Percentiles rank a stretch among this genome's conserved stretches.
These are phyloP conservation scores for Huntiella savannae DNA, from an alignment of 2,329 filamentous ascomycete species.

Conservation along the genomic window DNA sequence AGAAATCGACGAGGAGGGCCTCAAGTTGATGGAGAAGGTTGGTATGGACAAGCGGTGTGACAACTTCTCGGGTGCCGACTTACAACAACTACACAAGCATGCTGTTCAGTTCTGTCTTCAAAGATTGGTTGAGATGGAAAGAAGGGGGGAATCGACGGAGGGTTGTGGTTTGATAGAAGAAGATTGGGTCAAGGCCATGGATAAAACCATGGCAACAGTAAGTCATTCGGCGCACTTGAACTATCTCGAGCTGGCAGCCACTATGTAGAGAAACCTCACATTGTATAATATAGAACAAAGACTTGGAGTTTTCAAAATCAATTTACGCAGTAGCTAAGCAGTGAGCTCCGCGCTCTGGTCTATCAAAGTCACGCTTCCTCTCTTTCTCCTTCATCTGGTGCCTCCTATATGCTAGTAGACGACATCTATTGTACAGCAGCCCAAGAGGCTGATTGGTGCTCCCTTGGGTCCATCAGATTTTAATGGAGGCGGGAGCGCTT, in stretches of 20 bases:
- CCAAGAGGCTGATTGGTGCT: constrained; percentile 1
- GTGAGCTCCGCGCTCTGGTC: background rate
- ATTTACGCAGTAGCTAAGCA: constrained; percentile 4
- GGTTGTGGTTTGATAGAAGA: constrained; percentile 17
- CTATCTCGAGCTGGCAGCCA: constrained; percentile 7
- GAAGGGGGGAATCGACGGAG: constrained; percentile 12
- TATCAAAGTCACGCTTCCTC: background rate
- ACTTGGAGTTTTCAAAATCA: constrained; percentile 1
- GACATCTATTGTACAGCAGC: constrained; percentile 12
- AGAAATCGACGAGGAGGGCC: constrained; percentile 26
- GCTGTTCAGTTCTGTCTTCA: constrained; percentile 30
- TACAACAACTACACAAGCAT: constrained; percentile 29
- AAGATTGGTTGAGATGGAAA: constrained; percentile 18
- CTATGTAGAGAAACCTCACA: constrained; percentile 1
- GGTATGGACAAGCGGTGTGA: constrained; percentile 49
- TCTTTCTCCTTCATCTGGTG: too few species aligned
- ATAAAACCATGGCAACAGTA: constrained; percentile 30
- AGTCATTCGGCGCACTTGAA: constrained; percentile 20
- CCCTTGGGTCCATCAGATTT: constrained; percentile 1
- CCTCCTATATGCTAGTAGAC: too few species aligned
- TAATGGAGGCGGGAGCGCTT: background rate
- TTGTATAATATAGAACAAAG: background rate
- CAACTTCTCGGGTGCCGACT: constrained; percentile 55
- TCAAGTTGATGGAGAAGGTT: constrained; percentile 38
- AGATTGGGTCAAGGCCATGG: constrained; percentile 36